A percentile compares a stretch with the other conserved stretches of the same genome.
Conservation (phyloP, 176 grass and related monocot species). For the Triticum urartu region DNA sequence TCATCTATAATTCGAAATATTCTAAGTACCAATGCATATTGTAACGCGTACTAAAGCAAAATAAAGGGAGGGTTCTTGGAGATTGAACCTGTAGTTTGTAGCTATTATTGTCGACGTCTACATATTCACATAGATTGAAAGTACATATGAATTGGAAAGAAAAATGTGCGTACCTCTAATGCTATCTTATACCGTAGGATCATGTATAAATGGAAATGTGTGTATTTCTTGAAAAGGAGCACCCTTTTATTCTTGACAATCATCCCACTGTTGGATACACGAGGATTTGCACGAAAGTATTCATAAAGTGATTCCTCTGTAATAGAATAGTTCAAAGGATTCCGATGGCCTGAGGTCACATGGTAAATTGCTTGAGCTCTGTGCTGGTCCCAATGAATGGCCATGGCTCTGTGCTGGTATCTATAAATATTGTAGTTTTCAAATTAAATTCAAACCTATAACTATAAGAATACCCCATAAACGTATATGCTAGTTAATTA, state of each 20-base stretch:
- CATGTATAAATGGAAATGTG: slow-evolving; percentile 36
- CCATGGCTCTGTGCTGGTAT: slow-evolving; percentile 56
- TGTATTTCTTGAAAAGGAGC: slow-evolving; percentile 26
- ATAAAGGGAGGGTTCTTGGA: no score
- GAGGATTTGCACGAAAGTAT: background rate
- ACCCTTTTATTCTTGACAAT: background rate
- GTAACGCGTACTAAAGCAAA: no score
- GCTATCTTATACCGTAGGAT: slow-evolving; percentile 38
- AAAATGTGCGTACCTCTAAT: slow-evolving; percentile 24
- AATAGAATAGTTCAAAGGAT: slow-evolving; percentile 34
- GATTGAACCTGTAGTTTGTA: no score
- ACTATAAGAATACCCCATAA: no score
- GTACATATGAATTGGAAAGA: no score
- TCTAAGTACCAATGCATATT: no score
- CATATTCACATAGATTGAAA: no score
- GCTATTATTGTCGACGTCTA: no score
- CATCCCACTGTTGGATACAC: background rate
- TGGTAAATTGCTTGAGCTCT: slow-evolving; percentile 32
- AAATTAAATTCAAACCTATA: background rate
- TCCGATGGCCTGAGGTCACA: slow-evolving; percentile 31
- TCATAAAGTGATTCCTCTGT: slow-evolving; percentile 3
- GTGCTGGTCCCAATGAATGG: background rate
- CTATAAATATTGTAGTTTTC: background rate
- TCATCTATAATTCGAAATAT: no score
- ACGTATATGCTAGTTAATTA: no score